Percentiles rank a stretch among this genome's conserved stretches.
Evolutionary conservation across 768 basidiomycete genomes (phyloP).

Genomic region (Cantharellus anzutake): DNA sequence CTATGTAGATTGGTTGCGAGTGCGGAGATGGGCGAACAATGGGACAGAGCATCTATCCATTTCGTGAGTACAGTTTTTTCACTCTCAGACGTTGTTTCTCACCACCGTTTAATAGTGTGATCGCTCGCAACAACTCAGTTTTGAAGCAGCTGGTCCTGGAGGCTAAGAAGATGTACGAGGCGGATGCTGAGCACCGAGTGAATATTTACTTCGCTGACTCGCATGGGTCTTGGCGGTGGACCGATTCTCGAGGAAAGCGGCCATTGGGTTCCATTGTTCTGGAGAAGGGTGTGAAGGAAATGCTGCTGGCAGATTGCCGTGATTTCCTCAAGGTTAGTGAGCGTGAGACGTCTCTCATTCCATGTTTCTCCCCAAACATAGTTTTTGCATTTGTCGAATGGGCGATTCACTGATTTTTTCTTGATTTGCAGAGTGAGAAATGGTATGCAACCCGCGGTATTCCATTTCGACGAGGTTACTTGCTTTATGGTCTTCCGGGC

Average conservation of each 20-base stretch:
- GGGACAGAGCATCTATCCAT: neutral
- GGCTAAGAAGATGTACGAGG: constrained; percentile 79
- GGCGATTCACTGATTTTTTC: neutral
- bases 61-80: neutral
- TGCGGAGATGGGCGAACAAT: neutral
- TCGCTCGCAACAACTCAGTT: constrained; percentile 65
- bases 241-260: constrained; percentile 71
- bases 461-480: constrained; percentile 60
- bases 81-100: neutral
- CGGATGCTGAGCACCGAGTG: constrained; percentile 69
- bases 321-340: constrained; percentile 51
- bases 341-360: neutral
- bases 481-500: constrained; percentile 32
- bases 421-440: constrained; percentile 11
- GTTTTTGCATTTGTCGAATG: constrained; percentile 13
- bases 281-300: constrained; percentile 78
- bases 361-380: constrained; percentile 18
- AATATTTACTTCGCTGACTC: constrained; percentile 83
- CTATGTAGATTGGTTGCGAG: neutral
- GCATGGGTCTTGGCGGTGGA: constrained; percentile 53
- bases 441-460: constrained; percentile 92
- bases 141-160: constrained; percentile 78
- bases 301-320: constrained; percentile 61
- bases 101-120: constrained; percentile 32
- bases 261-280: constrained; percentile 79